Percentiles rank a stretch among this genome's conserved stretches.
These are phyloP conservation scores for Fistulinella cinereoalba DNA, from an alignment of 1,284 basidiomycete genomes.

Conservation along the genomic window DNA sequence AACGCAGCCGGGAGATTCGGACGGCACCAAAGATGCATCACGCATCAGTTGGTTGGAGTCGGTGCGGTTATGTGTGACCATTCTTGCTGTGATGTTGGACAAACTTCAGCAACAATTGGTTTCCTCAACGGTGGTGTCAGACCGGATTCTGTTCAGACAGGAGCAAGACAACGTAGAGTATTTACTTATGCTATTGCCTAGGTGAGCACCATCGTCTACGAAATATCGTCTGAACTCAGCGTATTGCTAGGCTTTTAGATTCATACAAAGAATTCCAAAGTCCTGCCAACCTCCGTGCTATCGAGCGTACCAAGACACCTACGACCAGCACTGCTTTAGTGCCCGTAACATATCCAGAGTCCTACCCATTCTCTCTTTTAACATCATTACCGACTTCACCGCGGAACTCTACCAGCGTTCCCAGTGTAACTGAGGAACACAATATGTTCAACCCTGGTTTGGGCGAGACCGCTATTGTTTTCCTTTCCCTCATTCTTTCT, in stretches of 20 bases:
- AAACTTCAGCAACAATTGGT: conserved; percentile 82
- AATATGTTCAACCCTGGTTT: conserved; percentile 73
- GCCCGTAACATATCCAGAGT: conserved; percentile 89
- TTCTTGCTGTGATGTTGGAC: conserved; percentile 89
- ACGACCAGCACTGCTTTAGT: conserved; percentile 59
- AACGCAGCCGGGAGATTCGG: conserved; percentile 59
- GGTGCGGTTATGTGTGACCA: conserved; percentile 79
- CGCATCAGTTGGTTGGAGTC: conserved; percentile 90
- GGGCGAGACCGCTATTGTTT: conserved; percentile 84
- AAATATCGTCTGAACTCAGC: conserved; percentile 11
- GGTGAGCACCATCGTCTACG: conserved; percentile 42
- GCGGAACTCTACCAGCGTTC: conserved; percentile 42
- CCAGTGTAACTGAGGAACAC: conserved; percentile 42
- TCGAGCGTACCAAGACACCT: conserved; percentile 66
- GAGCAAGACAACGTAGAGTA: conserved; percentile 96
- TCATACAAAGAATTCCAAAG: conserved; percentile 85
- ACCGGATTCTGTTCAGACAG: conserved; percentile 62
- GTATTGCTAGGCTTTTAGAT: conserved; percentile 47
- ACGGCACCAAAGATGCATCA: conserved; percentile 65
- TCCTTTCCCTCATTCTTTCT: conserved; percentile 80
- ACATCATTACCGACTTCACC: conserved; percentile 60
- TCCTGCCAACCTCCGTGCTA: conserved; percentile 60
- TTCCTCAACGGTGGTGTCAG: conserved; percentile 59
- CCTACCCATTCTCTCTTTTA: conserved; percentile 88
- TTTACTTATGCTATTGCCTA: conserved; percentile 82